A percentile compares a stretch with the other conserved stretches of the same genome.
Evolutionary conservation across 2,329 filamentous ascomycete genomes (phyloP).

Genomic region (Phyllosticta citrichinensis): DNA sequence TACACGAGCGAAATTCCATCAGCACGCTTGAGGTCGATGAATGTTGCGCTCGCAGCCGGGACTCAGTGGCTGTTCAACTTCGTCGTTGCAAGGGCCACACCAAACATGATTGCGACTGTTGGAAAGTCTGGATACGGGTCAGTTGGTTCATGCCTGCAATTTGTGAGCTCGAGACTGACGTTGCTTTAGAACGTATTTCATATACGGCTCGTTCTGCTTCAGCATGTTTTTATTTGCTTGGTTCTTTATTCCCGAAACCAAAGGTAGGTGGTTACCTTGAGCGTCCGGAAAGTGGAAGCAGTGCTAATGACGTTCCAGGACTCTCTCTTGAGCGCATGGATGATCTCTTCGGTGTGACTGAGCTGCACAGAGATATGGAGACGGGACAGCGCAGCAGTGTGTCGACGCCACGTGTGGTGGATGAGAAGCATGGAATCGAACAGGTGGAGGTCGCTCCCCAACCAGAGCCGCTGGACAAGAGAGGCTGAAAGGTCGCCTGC

Average conservation of each 20-base stretch:
- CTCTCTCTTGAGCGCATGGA: constrained; percentile 54
- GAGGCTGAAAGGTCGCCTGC: background rate
- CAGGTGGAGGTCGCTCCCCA: background rate
- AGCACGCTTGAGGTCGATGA: constrained; percentile 53
- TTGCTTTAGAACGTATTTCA: constrained; percentile 51
- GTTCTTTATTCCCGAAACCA: constrained; percentile 64
- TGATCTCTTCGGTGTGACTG: constrained; percentile 53
- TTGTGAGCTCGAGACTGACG: constrained; percentile 18
- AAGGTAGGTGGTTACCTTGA: constrained; percentile 41
- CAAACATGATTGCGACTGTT: constrained; percentile 54
- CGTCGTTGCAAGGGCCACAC: constrained; percentile 55
- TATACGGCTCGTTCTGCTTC: constrained; percentile 57
- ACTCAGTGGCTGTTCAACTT: constrained; percentile 71
- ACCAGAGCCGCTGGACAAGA: background rate
- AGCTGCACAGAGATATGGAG: constrained; percentile 23
- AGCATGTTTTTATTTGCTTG: constrained; percentile 56
- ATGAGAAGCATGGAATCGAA: constrained; percentile 5
- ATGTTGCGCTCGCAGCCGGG: constrained; percentile 57
- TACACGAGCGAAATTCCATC: constrained; percentile 62
- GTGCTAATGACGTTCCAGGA: background rate
- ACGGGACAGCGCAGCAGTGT: background rate
- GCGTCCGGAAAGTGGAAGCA: background rate
- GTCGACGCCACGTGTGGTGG: background rate
- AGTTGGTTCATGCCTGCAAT: background rate
- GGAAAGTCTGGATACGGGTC: constrained; percentile 29